Base-by-base conservation (phyloP, 2,329 filamentous ascomycete species). In the Claviceps maximensis region DNA sequence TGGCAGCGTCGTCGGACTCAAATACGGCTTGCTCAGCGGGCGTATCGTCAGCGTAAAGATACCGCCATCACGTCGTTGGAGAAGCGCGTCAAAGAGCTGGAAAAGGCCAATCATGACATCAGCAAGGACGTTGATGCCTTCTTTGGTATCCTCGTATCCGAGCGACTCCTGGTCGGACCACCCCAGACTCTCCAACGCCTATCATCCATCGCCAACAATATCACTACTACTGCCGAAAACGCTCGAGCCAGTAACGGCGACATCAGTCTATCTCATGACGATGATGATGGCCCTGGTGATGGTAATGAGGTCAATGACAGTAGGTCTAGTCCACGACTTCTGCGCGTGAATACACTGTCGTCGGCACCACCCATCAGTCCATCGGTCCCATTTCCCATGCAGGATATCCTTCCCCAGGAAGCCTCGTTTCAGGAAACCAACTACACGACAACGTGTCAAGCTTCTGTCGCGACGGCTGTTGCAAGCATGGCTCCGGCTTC, bases 1-100 rank as follows among this genome's bases (percentile, higher is more conserved):
- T 42, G 29, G 42, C 42, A 87, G 86, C 84, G 88, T 56, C 84
- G 89, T 51, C 80, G 89, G 52, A 91, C 87, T 5, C 89, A 95
- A 65, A 93, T 95, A 57, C 83, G 89, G 25, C 77, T 91, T 52
- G 89, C 89, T 2, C 89, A 95, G 66, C 76, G 89, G 58, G 88
- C 88, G 1, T 95, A 95, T 63, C 81, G 89, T 17, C 81, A 86
- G 61, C 83, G 89, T 50, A 95, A 95, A 68, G 89, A 95, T 63
- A 84, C 78, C 23, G 86, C 86, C 5, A 91, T 95, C 53, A 77
- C 80, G 29, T 80, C 79, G 1, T 74, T 95, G 12, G 84, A 89
- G 63, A 76, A 79, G 52, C 77, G 83, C 56, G 86, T 91, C 27
- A 72, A 82, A 52, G 75, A 79, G 25, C 76, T 94, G n/a, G 79